Percentiles rank a stretch among this genome's conserved stretches.
These are phyloP conservation scores for Epichloe coenophiala DNA, from an alignment of 2,329 filamentous ascomycete species.

Conservation along the genomic window DNA sequence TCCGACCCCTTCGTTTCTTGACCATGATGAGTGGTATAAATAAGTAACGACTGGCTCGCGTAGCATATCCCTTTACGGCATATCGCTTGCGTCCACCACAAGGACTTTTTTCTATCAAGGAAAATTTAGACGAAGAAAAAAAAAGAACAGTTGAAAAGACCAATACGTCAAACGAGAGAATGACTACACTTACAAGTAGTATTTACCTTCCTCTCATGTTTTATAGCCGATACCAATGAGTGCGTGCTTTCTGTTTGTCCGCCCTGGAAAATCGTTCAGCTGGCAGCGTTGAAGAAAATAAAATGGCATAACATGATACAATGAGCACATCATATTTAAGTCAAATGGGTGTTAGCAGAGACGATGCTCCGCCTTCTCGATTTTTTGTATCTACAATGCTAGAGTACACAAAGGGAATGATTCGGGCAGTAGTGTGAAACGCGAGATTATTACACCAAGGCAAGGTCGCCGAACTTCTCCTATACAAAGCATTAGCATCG, in stretches of 20 bases:
- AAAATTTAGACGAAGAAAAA: too few relatives aligned
- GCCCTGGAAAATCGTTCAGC: neutral
- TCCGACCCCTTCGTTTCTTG: neutral
- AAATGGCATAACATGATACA: neutral
- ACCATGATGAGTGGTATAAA: neutral
- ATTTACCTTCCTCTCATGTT: too few relatives aligned
- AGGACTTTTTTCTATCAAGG: neutral
- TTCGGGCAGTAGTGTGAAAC: constrained; percentile 23
- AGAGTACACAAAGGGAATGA: constrained; percentile 47
- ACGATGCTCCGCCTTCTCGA: constrained; percentile 17
- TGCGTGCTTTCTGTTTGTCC: neutral
- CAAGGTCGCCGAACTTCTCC: constrained; percentile 99
- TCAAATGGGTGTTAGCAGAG: constrained; percentile 19
- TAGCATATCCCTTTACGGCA: neutral
- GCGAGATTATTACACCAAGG: constrained; percentile 61
- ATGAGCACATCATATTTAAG: neutral
- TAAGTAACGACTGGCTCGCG: too few relatives aligned
- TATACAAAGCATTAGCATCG: constrained; percentile 38
- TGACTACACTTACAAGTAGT: too few relatives aligned
- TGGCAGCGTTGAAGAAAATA: neutral
- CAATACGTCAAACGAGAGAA: too few relatives aligned
- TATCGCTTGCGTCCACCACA: neutral
- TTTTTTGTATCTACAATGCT: constrained; percentile 54
- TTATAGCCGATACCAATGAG: too few relatives aligned
- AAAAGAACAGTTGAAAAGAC: too few relatives aligned